Base-by-base conservation (phyloP, 1,284 basidiomycete genomes). In the Spongiforma sp. region DNA sequence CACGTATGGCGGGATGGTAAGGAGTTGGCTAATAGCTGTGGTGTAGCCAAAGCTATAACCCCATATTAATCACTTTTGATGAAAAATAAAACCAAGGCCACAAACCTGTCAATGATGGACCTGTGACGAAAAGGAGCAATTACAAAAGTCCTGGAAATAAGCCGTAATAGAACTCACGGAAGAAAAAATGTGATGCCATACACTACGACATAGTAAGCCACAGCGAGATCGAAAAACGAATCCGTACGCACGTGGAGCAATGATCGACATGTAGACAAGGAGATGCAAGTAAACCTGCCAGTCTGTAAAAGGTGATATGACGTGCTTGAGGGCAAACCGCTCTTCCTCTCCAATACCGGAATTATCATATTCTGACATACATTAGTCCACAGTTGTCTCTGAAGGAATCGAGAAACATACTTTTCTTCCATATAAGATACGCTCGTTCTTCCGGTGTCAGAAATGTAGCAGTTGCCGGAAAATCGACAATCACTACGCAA, bases 1-100 rank as follows among this genome's bases (percentile, higher is more conserved):
- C 34, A 88, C 74, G 70, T 92, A 92, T 21, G 89, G 86, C 0
- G 91, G 91, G 0, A 91, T 84, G 0, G 89, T 90, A 33, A 92
- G 80, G 2, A 93, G 79, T 68, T 92, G 88, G 62, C 84, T 87
- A 65, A 89, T 80, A 0, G 87, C 78, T 5, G 85, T 78, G 14
- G 79, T 76, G 70, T 84, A 84, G 10, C 87, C 89, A 63, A 90
- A 90, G 34, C 84, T 87, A 30, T 63, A 21, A 63, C 62, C 37
- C 43, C 54, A 57, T 21, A 41, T 66, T 30, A 53, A 58, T 30
- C 48, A 52, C n/a, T n/a, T n/a, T 14, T 26, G 28, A 33, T 36
- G 24, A 60, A 30, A 46, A 3, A 43, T 54, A 30, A 61, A 36
- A 34, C 46, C 24, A 19, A 30, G 24, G 70, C 30, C 46, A 64